These are phyloP conservation scores for Haplographium delicatum DNA, from an alignment of 495 filamentous ascomycete species.

Conservation along the genomic window DNA sequence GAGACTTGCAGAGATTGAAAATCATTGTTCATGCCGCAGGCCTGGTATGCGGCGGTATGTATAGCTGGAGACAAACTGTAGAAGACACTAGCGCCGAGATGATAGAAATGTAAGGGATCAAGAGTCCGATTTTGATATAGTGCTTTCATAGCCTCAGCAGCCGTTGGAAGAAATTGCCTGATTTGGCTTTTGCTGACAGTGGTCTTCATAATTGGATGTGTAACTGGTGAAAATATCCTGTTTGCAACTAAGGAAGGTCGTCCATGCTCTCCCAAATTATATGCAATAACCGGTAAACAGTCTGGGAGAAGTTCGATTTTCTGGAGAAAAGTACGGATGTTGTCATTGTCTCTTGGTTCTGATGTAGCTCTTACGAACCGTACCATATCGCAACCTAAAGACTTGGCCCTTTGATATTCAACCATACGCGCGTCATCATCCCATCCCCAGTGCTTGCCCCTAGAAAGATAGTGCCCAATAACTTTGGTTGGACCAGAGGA, in stretches of 20 bases:
- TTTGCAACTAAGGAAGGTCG: slow-evolving; percentile 65
- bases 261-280: slow-evolving; percentile 65
- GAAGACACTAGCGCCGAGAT: slow-evolving; percentile 65
- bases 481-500: slow-evolving; percentile 64
- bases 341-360: slow-evolving; percentile 52
- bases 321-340: slow-evolving; percentile 49
- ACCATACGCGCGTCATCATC: slow-evolving; percentile 50
- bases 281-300: slow-evolving; percentile 56
- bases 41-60: slow-evolving; percentile 70
- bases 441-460: slow-evolving; percentile 54
- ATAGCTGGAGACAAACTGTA: slow-evolving; percentile 76
- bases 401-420: slow-evolving; percentile 51
- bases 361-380: slow-evolving; percentile 60
- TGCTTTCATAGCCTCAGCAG: slow-evolving; percentile 51
- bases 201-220: slow-evolving; percentile 56
- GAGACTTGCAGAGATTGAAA: slow-evolving; percentile 61
- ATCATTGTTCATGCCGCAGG: slow-evolving; percentile 66
- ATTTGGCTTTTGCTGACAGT: slow-evolving; percentile 26
- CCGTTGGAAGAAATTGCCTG: slow-evolving; percentile 43
- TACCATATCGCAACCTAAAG: slow-evolving; percentile 64
- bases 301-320: slow-evolving; percentile 37
- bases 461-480: slow-evolving; percentile 59
- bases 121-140: slow-evolving; percentile 49
- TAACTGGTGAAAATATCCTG: slow-evolving; percentile 61
- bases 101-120: slow-evolving; percentile 68